Evolutionary conservation across 73 alveolate species (phyloP), one percentile per base, ranked within the genome.

Genomic region (Paramecium sexaurelia): DNA sequence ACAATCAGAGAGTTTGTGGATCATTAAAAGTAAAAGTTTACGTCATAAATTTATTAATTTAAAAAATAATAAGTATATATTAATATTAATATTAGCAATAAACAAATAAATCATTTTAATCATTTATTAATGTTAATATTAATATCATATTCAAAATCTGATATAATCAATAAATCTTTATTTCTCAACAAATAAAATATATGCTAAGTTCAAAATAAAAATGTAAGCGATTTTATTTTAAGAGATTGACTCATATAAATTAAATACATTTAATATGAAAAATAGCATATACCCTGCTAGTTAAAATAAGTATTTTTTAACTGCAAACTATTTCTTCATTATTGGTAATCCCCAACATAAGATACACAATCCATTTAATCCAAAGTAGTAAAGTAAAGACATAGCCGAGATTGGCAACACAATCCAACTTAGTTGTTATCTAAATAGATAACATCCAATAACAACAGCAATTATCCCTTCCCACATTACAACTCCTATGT

Each of bases 381-480:
- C 83, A 26, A 61, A 26, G 26, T 61, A 61, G 43, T 61, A 61
- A 13, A 61, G 83, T 19, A 61, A 24, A 29, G 83, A 61, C 43
- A 61, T 29, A 1, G 83, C 83, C 20, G 83, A 26, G 39, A 61
- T 61, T 3, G 83, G 83, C 2, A 29, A 61, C 26, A 61, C 43
- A 11, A 61, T 61, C 83, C 83, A 61, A 13, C 47, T 29, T 8
- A 61, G 9, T 61, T 61, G 13, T 61, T 61, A 6, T 32, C 83
- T 61, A 32, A 61, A 61, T 26, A 61, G 26, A 61, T 61, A 61
- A 11, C 83, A 61, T 13, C 20, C 83, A 61, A 61, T 61, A 61
- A 61, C 83, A 0, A 61, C 83, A 29, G 83, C 83, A 29, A 61
- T 61, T 0, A 61, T 61, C 1, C 83, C 83, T 61, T 61, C 83